These are phyloP conservation scores for Plasmodium adleri DNA, from an alignment of 169 alveolate genomes.

Conservation along the genomic window DNA sequence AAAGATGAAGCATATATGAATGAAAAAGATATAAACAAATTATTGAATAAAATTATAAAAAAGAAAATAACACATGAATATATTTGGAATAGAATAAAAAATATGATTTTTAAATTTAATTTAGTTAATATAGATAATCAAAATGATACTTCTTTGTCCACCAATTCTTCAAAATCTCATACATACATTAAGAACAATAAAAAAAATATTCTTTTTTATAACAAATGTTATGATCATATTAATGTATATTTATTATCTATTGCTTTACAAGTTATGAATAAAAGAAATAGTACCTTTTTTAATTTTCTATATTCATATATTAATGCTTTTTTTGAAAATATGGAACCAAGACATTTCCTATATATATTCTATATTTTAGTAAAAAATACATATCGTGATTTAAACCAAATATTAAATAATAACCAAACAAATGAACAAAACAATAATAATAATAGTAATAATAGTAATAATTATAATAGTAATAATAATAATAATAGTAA, in stretches of 20 bases:
- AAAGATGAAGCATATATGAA: constrained; percentile 21
- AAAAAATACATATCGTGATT: constrained; percentile 34
- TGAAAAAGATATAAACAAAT: constrained; percentile 54
- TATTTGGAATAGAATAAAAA: constrained; percentile 35
- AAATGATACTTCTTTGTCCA: too few species aligned
- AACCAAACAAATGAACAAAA: not conserved
- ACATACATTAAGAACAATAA: not conserved
- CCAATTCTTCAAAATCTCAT: too few species aligned
- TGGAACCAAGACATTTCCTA: constrained; percentile 59
- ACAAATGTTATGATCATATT: constrained; percentile 37
- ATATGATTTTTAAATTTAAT: constrained; percentile 28
- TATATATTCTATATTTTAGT: constrained; percentile 23
- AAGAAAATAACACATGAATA: constrained; percentile 47
- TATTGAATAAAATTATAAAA: constrained; percentile 56
- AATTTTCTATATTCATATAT: constrained; percentile 37
- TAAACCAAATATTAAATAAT: not conserved
- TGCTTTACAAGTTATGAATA: constrained; percentile 49
- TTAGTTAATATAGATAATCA: not conserved
- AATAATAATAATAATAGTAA: not conserved
- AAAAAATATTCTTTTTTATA: constrained; percentile 5
- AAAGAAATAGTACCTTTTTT: constrained; percentile 23
- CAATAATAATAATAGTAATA: not conserved
- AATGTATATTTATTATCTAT: constrained; percentile 45
- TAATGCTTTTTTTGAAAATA: not conserved
- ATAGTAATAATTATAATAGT: not conserved